Base-by-base conservation (phyloP, 164 flowering plant genomes). In the Akebia trifoliata region DNA sequence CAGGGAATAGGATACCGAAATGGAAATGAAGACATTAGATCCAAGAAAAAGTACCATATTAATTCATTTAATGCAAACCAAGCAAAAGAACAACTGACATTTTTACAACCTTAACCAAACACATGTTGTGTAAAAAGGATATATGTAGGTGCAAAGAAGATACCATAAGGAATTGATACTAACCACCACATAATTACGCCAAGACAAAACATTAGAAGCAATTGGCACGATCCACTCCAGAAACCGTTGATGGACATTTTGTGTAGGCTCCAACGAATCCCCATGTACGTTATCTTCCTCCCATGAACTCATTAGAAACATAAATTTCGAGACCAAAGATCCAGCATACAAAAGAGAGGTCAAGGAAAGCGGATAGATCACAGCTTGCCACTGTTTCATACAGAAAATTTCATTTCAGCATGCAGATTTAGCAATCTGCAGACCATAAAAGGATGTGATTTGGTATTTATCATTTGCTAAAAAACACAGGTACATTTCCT, bases 301-400 rank as follows among this genome's bases (percentile, higher is more conserved):
- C 80, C 80, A 77, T 43, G 74, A 65, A 52, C 68, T 66, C 63
- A 78, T 38, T 62, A 78, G 30, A 20, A 51, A 62, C 32, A 79
- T 6, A 53, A 30, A 57, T 73, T 74, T 87, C 8, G 71, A 69
- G 57, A 77, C 65, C 36, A 90, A 52, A 30, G 92, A 79, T 50
- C 99, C 97, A 68, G 74, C 62, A 45, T 94, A 94, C 79, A 86
- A 70, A 37, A 94, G 74, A 55, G 89, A 80, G 49, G 97, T 90
- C 77, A 94, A 72, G 18, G 60, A 64, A 69, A 88, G 78, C 26
- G 99, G 96, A 71, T 73, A 75, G 53, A 77, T 65, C 75, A 81
- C 74, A 31, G 96, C 93, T 67, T 76, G 83, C 96, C 93, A 83
- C 99, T 94, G 97, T 84, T 81, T 76, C 83, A 85, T 35, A 78